A percentile compares a stretch with the other conserved stretches of the same genome.
These are phyloP conservation scores for Suillus hirtellus DNA, from an alignment of 768 basidiomycete genomes.

Conservation along the genomic window DNA sequence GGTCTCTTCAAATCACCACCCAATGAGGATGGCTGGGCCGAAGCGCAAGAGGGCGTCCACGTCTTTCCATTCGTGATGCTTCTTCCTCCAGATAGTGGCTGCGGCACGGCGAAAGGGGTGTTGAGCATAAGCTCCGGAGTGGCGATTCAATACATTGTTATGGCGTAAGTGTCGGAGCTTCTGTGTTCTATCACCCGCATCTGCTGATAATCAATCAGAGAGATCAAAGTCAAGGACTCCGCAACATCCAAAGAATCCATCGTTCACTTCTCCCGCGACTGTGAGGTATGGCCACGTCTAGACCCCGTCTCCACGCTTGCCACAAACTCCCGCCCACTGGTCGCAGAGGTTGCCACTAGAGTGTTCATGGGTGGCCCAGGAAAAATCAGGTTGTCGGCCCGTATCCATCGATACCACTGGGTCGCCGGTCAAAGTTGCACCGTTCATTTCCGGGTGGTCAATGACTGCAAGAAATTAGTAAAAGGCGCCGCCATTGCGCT, in stretches of 20 bases:
- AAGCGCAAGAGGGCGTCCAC: conserved; percentile 67
- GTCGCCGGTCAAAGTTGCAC: conserved; percentile 79
- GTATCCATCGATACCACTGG: conserved; percentile 73
- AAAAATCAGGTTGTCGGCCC: conserved; percentile 64
- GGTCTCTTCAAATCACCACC: conserved; percentile 43
- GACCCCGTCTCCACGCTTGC: conserved; percentile 62
- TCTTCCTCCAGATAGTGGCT: conserved; percentile 56
- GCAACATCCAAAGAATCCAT: conserved; percentile 64
- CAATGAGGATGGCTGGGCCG: conserved; percentile 63
- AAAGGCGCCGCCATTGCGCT: conserved; percentile 65
- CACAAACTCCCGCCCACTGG: conserved; percentile 58
- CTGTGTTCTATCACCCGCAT: conserved; percentile 7
- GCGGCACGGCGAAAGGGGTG: conserved; percentile 59
- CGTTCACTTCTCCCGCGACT: conserved; percentile 86
- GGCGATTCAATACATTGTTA: conserved; percentile 73
- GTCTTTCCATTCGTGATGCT: conserved; percentile 70
- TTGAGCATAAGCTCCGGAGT: conserved; percentile 58
- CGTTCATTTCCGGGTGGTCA: conserved; percentile 63
- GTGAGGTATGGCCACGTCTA: conserved; percentile 77
- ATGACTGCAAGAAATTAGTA: conserved; percentile 67
- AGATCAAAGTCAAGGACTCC: conserved; percentile 72
- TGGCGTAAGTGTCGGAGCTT: conserved; percentile 55
- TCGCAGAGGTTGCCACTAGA: conserved; percentile 52
- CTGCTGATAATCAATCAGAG: conserved; percentile 40
- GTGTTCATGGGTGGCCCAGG: conserved; percentile 66